phyloP scores from a whole-genome alignment of 208 protist genomes.

The Pavlovales sp. region DNA sequence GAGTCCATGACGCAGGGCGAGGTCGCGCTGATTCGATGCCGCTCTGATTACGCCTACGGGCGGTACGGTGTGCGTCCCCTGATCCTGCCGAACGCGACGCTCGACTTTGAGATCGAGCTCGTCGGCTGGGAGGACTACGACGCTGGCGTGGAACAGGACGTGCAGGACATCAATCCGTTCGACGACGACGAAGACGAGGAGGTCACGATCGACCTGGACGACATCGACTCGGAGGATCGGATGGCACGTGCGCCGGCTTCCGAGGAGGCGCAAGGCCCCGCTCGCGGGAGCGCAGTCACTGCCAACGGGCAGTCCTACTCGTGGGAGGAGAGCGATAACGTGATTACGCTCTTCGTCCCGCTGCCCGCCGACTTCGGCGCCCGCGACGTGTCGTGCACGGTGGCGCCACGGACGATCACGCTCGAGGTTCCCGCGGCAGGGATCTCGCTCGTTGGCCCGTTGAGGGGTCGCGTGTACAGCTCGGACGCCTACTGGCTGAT shows the following conservation, averaged over 20 bases:
- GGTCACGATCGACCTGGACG: background rate
- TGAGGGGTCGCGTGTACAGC: background rate
- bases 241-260: too few relatives aligned
- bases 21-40: background rate
- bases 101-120: background rate
- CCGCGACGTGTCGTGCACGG: background rate
- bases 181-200: background rate
- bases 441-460: background rate
- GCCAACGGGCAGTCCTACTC: background rate
- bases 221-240: background rate
- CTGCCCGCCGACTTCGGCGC: background rate
- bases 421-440: background rate
- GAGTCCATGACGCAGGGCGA: background rate
- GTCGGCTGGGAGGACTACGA: background rate
- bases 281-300: too few relatives aligned
- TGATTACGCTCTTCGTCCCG: background rate
- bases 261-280: too few relatives aligned
- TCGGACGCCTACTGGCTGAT: background rate
- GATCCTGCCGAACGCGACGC: background rate
- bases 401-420: background rate
- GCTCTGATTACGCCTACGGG: background rate
- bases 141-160: background rate
- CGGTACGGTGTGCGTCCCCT: background rate
- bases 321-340: background rate
- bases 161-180: background rate